These are phyloP conservation scores for Mycena crocata DNA, from an alignment of 768 basidiomycete species.

Conservation along the genomic window DNA sequence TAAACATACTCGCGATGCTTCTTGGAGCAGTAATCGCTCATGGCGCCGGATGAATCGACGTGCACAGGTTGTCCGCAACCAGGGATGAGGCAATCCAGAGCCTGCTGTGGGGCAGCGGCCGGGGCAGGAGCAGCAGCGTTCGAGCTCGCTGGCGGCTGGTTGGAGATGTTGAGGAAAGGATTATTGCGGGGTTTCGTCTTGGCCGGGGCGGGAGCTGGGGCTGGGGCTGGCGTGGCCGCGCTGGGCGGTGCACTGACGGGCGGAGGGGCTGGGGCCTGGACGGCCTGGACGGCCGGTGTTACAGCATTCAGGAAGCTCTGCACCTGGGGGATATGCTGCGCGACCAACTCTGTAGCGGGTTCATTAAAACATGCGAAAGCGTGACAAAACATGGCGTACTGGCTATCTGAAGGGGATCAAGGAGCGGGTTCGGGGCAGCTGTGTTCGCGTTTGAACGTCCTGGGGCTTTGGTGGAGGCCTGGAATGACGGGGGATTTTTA, in stretches of 20 bases:
- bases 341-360: constrained; percentile 52
- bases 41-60: constrained; percentile 62
- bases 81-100: constrained; percentile 63
- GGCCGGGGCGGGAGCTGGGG: constrained; percentile 3
- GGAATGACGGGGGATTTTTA: constrained; percentile 12
- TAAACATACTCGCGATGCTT: constrained; percentile 72
- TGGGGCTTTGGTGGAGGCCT: constrained; percentile 17
- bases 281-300: too few relatives aligned
- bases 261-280: constrained; percentile 4
- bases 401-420: constrained; percentile 54
- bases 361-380: background rate
- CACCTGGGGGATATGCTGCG: constrained; percentile 60
- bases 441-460: constrained; percentile 22
- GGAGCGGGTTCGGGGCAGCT: constrained; percentile 35
- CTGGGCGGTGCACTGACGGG: constrained; percentile 1
- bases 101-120: constrained; percentile 48
- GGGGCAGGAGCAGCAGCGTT: constrained; percentile 43
- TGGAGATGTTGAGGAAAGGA: constrained; percentile 28
- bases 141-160: constrained; percentile 1
- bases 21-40: constrained; percentile 68
- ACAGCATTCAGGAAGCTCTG: constrained; percentile 49
- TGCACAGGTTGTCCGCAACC: constrained; percentile 69
- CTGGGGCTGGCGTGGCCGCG: constrained; percentile 6
- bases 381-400: constrained; percentile 37
- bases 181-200: constrained; percentile 29